Conservation (phyloP, 73 alveolate species). For the Paramecium tetraurelia region DNA sequence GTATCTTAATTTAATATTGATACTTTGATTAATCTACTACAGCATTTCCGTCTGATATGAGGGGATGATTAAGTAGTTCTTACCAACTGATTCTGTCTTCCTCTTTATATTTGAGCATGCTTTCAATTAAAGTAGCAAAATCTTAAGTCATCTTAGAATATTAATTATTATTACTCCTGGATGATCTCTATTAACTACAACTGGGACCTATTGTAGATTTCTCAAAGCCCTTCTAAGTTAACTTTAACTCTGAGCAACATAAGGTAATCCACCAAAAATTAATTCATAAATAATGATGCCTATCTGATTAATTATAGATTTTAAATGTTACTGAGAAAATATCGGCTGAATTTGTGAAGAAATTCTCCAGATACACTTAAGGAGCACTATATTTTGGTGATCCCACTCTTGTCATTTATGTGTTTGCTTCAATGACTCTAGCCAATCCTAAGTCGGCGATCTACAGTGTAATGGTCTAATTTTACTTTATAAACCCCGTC, state of each 20-base stretch:
- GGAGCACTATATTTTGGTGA: not conserved
- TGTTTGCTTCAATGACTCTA: not conserved
- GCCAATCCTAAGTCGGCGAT: not conserved
- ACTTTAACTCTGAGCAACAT: not conserved
- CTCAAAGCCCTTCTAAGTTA: not conserved
- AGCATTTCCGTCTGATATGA: not conserved
- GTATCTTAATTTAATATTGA: not conserved
- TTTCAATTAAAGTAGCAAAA: not conserved
- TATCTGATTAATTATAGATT: not conserved
- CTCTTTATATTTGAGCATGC: not conserved
- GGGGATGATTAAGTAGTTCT: not conserved
- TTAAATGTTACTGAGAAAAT: not conserved
- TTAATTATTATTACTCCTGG: not conserved
- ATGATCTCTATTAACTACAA: not conserved
- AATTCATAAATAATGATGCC: not conserved
- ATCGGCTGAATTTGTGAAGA: not conserved
- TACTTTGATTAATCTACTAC: not conserved
- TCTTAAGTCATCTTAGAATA: not conserved
- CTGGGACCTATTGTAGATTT: not conserved
- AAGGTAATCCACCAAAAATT: not conserved
- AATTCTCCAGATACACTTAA: not conserved
- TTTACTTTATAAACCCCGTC: slow-evolving; percentile 24
- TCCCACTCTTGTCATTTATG: not conserved
- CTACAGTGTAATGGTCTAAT: not conserved
- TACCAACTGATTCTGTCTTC: slow-evolving; percentile 8